Evolutionary conservation across 2,329 filamentous ascomycete genomes (phyloP).

Genomic region (Scytalidium lignicola): DNA sequence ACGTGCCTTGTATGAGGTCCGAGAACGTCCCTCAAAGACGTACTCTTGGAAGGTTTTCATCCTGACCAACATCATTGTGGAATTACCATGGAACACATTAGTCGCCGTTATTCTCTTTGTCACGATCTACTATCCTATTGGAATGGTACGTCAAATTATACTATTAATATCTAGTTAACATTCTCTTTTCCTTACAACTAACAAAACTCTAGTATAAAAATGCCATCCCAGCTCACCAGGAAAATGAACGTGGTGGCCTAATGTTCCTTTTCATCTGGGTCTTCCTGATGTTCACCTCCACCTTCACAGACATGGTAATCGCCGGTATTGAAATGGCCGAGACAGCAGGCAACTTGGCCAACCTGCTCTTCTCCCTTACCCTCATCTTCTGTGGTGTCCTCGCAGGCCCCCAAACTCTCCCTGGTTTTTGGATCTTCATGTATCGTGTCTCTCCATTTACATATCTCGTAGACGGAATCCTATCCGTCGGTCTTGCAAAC

Average conservation of each 20-base stretch:
- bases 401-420: constrained; percentile 55
- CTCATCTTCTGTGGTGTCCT: constrained; percentile 77
- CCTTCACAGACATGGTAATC: constrained; percentile 75
- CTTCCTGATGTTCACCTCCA: constrained; percentile 77
- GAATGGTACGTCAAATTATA: constrained; percentile 33
- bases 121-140: constrained; percentile 82
- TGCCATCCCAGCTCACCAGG: constrained; percentile 54
- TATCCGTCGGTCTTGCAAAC: constrained; percentile 66
- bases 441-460: constrained; percentile 79
- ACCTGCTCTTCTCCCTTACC: constrained; percentile 67
- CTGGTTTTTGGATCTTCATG: constrained; percentile 81
- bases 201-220: constrained; percentile 56
- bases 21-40: constrained; percentile 72
- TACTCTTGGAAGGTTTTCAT: constrained; percentile 69
- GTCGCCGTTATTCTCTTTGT: constrained; percentile 72
- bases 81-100: constrained; percentile 75
- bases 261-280: constrained; percentile 73
- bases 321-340: constrained; percentile 72
- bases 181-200: background rate
- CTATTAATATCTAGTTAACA: no score
- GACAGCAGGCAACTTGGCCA: constrained; percentile 70
- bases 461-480: constrained; percentile 71
- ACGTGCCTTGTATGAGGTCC: constrained; percentile 55
- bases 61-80: constrained; percentile 71
- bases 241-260: constrained; percentile 65